A percentile compares a stretch with the other conserved stretches of the same genome.
Evolutionary conservation across 164 flowering plant species (phyloP).

Genomic region (Aristolochia contorta): DNA sequence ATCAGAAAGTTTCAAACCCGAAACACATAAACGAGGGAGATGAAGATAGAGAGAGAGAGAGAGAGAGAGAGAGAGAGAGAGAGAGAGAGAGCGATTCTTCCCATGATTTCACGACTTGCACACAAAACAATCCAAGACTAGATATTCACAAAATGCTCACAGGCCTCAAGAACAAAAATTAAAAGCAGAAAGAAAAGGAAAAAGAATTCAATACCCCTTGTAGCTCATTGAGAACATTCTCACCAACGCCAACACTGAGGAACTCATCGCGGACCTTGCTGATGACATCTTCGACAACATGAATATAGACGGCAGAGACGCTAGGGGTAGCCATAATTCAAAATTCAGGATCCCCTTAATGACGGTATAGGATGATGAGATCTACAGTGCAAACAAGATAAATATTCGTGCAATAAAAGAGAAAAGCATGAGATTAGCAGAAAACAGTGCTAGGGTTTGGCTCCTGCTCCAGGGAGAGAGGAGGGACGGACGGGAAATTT

Average conservation of each 20-base stretch:
- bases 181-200: not conserved
- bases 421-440: slow-evolving; percentile 6
- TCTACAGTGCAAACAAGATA: not conserved
- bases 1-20: slow-evolving; percentile 5
- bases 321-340: slow-evolving; percentile 43
- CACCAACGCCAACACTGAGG: slow-evolving; percentile 64
- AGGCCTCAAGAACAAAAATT: not conserved
- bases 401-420: slow-evolving; percentile 2
- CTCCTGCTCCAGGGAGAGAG: not conserved
- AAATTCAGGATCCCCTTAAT: not conserved
- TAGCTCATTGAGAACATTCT: slow-evolving; percentile 60
- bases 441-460: slow-evolving; percentile 11
- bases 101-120: no score
- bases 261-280: slow-evolving; percentile 86
- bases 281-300: slow-evolving; percentile 84
- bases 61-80: not conserved
- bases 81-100: no score
- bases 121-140: not conserved
- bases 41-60: not conserved
- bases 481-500: slow-evolving; percentile 28
- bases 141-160: not conserved
- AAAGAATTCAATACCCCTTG: slow-evolving; percentile 48
- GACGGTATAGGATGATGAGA: not conserved
- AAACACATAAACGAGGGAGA: not conserved
- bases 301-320: slow-evolving; percentile 57